Evolutionary conservation across 1,284 basidiomycete species (phyloP).

Genomic region (Microbotryum saponariae): DNA sequence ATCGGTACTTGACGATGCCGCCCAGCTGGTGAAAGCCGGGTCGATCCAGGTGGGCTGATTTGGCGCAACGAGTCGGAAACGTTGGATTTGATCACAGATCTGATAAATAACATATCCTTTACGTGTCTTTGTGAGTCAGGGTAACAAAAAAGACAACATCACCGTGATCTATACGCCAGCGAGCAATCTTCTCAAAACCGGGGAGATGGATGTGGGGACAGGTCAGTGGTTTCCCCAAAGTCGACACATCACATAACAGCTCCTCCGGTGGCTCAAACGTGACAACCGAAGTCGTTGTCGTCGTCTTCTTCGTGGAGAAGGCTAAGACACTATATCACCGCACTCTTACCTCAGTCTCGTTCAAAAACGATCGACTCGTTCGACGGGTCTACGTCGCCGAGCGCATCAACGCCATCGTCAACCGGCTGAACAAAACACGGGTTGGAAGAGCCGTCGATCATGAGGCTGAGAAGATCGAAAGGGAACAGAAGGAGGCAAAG

Average conservation of each 20-base stretch:
- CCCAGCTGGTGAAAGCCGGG: slow-evolving; percentile 93
- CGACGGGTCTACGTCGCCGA: slow-evolving; percentile 62
- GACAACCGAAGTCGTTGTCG: too few relatives aligned
- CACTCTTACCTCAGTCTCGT: slow-evolving; percentile 61
- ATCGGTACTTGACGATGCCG: slow-evolving; percentile 65
- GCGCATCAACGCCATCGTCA: slow-evolving; percentile 82
- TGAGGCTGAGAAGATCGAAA: slow-evolving; percentile 65
- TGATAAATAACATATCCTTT: not conserved
- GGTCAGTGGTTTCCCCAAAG: slow-evolving; percentile 76
- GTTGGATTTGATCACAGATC: not conserved
- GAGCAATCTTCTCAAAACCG: slow-evolving; percentile 63
- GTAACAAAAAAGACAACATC: slow-evolving; percentile 91
- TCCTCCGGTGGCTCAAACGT: too few relatives aligned
- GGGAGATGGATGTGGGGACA: slow-evolving; percentile 90
- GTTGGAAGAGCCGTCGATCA: slow-evolving; percentile 72
- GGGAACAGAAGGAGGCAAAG: slow-evolving; percentile 67
- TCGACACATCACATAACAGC: slow-evolving; percentile 76
- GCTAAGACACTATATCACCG: too few relatives aligned
- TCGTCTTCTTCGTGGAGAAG: too few relatives aligned
- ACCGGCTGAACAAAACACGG: slow-evolving; percentile 51
- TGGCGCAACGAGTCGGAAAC: not conserved
- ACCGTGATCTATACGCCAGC: slow-evolving; percentile 88
- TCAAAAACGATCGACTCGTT: slow-evolving; percentile 79
- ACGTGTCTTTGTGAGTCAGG: slow-evolving; percentile 37
- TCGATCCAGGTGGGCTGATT: slow-evolving; percentile 43